A percentile compares a stretch with the other conserved stretches of the same genome.
phyloP scores from a whole-genome alignment of 768 basidiomycete species.

The Saitozyma podzolica region DNA sequence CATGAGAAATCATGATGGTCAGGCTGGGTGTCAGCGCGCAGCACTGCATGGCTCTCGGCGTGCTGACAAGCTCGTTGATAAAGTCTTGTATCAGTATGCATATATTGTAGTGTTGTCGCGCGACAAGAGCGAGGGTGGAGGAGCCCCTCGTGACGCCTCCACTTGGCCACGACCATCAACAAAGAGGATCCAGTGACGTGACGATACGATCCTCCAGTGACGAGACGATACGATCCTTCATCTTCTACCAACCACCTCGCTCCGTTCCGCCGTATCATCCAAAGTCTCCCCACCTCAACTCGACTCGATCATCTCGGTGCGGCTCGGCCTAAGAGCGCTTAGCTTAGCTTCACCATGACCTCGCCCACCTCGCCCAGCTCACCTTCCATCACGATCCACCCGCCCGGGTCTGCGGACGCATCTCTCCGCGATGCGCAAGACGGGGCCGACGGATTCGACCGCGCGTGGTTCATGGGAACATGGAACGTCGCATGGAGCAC shows the following conservation, averaged over 20 bases:
- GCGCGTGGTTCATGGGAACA: slow-evolving; percentile 46
- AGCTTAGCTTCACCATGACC: slow-evolving; percentile 19
- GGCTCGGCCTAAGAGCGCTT: neutral
- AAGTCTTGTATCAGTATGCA: neutral
- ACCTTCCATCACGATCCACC: slow-evolving; percentile 25
- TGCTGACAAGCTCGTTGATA: too few species aligned
- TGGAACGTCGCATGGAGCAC: slow-evolving; percentile 56
- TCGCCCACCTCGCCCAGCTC: slow-evolving; percentile 39
- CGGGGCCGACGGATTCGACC: slow-evolving; percentile 26
- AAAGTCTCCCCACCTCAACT: too few species aligned
- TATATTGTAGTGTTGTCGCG: neutral
- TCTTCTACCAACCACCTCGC: too few species aligned
- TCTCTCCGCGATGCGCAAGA: slow-evolving; percentile 22
- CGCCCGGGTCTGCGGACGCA: slow-evolving; percentile 33
- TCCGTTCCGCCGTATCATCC: too few species aligned
- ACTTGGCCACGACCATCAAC: too few species aligned
- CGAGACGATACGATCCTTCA: too few species aligned
- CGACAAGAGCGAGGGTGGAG: neutral
- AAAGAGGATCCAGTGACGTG: too few species aligned
- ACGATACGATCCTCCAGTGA: too few species aligned
- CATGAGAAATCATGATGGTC: too few species aligned
- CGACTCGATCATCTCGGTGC: neutral
- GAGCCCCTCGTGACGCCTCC: too few species aligned
- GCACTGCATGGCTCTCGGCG: too few species aligned
- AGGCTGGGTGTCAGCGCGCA: too few species aligned